Percentiles rank a stretch among this genome's conserved stretches.
phyloP scores from a whole-genome alignment of 2,329 filamentous ascomycete species.

The Biscogniauxia mediterranea region DNA sequence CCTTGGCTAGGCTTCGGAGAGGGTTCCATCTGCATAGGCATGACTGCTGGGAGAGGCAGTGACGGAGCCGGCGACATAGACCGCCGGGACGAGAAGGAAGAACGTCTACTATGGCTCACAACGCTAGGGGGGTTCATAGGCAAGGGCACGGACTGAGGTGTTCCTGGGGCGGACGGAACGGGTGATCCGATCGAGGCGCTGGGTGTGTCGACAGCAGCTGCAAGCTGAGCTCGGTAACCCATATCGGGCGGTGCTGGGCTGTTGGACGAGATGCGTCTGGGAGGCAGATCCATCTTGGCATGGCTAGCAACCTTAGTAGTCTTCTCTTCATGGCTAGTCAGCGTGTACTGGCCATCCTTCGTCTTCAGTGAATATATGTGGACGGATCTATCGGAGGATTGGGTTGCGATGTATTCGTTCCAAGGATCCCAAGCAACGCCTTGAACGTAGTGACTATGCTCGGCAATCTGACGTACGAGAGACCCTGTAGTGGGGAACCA shows the following conservation, averaged over 20 bases:
- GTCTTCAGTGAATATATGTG: slow-evolving; percentile 96
- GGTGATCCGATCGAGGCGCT: slow-evolving; percentile 71
- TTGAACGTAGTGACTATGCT: slow-evolving; percentile 78
- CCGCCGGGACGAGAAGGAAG: slow-evolving; percentile 84
- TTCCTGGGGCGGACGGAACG: slow-evolving; percentile 86
- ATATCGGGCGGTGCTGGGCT: slow-evolving; percentile 90
- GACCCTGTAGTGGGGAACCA: slow-evolving; percentile 17
- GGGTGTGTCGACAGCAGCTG: slow-evolving; percentile 49
- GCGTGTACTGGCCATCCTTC: slow-evolving; percentile 91
- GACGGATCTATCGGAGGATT: slow-evolving; percentile 95
- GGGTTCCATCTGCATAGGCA: slow-evolving; percentile 86
- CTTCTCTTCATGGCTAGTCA: slow-evolving; percentile 60
- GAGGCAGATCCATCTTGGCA: slow-evolving; percentile 83
- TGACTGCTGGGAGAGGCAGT: slow-evolving; percentile 89
- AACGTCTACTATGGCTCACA: slow-evolving; percentile 88
- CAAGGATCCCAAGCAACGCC: slow-evolving; percentile 97
- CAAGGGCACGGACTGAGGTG: slow-evolving; percentile 81
- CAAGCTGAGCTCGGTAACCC: slow-evolving; percentile 63
- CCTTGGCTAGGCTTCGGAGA: slow-evolving; percentile 76
- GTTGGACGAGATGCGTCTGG: slow-evolving; percentile 82
- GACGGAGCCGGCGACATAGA: slow-evolving; percentile 93
- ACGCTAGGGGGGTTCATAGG: slow-evolving; percentile 95
- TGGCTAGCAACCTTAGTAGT: slow-evolving; percentile 80
- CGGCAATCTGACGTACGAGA: slow-evolving; percentile 31
- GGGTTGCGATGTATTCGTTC: slow-evolving; percentile 96